phyloP scores from a whole-genome alignment of 805 yeast species.

The Candida caryicola region DNA sequence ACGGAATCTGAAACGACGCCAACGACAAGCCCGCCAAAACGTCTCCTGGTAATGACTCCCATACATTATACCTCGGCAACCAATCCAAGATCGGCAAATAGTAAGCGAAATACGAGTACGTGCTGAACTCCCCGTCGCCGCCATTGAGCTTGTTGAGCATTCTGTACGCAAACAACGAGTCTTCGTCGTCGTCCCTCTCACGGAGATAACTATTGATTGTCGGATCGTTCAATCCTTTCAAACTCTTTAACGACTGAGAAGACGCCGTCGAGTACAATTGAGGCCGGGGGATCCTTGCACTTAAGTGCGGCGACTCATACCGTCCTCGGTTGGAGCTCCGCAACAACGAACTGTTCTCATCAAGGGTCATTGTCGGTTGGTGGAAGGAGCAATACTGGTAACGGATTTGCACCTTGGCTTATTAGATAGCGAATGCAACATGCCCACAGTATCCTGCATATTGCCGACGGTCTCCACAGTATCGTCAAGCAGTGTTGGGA shows the following conservation, averaged over 20 bases:
- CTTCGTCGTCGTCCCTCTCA: not conserved
- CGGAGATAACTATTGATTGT: constrained; percentile 12
- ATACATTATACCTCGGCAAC: constrained; percentile 25
- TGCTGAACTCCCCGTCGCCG: constrained; percentile 14
- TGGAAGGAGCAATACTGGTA: too few relatives aligned
- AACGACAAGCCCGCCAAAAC: constrained; percentile 31
- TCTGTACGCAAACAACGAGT: constrained; percentile 10
- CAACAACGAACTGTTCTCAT: not conserved
- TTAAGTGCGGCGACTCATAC: not conserved
- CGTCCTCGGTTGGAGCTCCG: not conserved
- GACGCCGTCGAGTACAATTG: constrained; percentile 29
- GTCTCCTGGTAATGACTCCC: constrained; percentile 22
- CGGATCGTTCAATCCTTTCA: constrained; percentile 17
- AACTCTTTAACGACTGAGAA: constrained; percentile 20
- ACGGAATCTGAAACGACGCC: constrained; percentile 34
- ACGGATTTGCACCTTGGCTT: too few relatives aligned
- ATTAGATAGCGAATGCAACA: too few relatives aligned
- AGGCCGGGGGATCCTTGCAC: constrained; percentile 14
- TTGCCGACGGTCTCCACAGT: too few relatives aligned
- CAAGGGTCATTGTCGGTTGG: not conserved
- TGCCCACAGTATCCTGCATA: too few relatives aligned
- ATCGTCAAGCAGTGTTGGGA: too few relatives aligned
- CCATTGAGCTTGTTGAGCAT: constrained; percentile 6
- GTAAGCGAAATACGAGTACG: constrained; percentile 28
- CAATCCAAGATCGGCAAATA: constrained; percentile 31